Evolutionary conservation across 2,329 filamentous ascomycete species (phyloP).

Genomic region (Colletotrichum lindemuthianum): DNA sequence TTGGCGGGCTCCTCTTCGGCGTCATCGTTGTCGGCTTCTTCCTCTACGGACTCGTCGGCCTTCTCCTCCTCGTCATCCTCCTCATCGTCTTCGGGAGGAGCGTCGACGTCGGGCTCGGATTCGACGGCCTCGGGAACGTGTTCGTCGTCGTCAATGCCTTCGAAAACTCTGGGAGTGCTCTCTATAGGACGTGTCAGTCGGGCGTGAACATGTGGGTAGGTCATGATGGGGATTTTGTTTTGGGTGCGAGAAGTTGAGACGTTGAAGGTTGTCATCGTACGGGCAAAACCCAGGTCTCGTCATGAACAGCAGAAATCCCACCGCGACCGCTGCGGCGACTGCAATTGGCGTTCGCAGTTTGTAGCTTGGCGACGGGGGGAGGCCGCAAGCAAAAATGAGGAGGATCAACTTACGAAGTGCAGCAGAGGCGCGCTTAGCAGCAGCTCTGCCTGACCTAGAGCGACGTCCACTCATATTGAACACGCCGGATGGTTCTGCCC

Average conservation of each 20-base stretch:
- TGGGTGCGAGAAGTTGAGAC: conserved; percentile 41
- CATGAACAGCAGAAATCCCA: too few species aligned
- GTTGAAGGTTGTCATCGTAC: conserved; percentile 25
- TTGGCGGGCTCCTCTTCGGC: conserved; percentile 62
- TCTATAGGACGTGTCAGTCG: conserved; percentile 42
- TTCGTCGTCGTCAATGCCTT: conserved; percentile 51
- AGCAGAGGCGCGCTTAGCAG: conserved; percentile 63
- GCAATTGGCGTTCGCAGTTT: not conserved
- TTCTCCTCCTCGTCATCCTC: conserved; percentile 58
- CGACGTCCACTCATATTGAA: conserved; percentile 30
- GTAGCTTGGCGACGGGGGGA: not conserved
- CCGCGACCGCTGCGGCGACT: too few species aligned
- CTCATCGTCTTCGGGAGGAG: conserved; percentile 41
- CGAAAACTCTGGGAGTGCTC: conserved; percentile 54
- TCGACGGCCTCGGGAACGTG: conserved; percentile 48
- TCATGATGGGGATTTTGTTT: not conserved
- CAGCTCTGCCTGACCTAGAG: conserved; percentile 61
- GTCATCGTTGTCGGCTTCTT: conserved; percentile 61
- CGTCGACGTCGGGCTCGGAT: conserved; percentile 39
- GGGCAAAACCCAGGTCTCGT: too few species aligned
- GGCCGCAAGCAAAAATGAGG: not conserved
- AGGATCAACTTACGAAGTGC: conserved; percentile 57
- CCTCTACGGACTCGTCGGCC: conserved; percentile 50
- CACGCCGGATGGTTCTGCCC: not conserved
- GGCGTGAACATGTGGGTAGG: too few species aligned